Evolutionary conservation across 1,284 basidiomycete species (phyloP).

Genomic region (Ceratobasidium sp.): DNA sequence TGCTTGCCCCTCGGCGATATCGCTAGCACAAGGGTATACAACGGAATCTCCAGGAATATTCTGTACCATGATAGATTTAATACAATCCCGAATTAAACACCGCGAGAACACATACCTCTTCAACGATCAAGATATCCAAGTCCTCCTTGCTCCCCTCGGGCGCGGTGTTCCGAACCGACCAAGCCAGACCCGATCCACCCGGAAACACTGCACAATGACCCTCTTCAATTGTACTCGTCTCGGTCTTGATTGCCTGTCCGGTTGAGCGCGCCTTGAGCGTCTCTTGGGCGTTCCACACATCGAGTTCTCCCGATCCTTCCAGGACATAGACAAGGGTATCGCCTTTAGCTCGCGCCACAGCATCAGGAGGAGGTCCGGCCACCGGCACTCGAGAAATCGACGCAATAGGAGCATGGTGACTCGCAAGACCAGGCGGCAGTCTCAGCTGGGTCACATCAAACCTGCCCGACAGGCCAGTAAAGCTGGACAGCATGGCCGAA

Average conservation of each 20-base stretch:
- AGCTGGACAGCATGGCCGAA: constrained; percentile 17
- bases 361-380: constrained; percentile 1
- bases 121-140: constrained; percentile 29
- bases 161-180: constrained; percentile 14
- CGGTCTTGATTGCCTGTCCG: not conserved
- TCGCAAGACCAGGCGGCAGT: constrained; percentile 7
- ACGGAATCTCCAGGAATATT: constrained; percentile 22
- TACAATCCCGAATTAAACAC: constrained; percentile 4
- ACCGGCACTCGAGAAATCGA: not conserved
- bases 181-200: constrained; percentile 25
- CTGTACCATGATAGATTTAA: constrained; percentile 24
- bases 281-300: constrained; percentile 25
- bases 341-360: constrained; percentile 2
- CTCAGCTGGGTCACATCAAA: constrained; percentile 19
- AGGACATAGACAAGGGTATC: constrained; percentile 28
- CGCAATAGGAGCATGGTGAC: constrained; percentile 5
- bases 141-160: constrained; percentile 24
- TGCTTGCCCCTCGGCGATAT: constrained; percentile 27
- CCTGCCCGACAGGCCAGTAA: constrained; percentile 24
- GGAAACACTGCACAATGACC: constrained; percentile 29
- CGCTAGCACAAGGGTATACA: constrained; percentile 15
- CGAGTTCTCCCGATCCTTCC: constrained; percentile 7
- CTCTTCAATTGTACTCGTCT: constrained; percentile 12
- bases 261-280: not conserved
- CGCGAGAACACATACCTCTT: constrained; percentile 17